Evolutionary conservation across 78 protist species (phyloP).

Genomic region (Chrysochromulina tobinii): DNA sequence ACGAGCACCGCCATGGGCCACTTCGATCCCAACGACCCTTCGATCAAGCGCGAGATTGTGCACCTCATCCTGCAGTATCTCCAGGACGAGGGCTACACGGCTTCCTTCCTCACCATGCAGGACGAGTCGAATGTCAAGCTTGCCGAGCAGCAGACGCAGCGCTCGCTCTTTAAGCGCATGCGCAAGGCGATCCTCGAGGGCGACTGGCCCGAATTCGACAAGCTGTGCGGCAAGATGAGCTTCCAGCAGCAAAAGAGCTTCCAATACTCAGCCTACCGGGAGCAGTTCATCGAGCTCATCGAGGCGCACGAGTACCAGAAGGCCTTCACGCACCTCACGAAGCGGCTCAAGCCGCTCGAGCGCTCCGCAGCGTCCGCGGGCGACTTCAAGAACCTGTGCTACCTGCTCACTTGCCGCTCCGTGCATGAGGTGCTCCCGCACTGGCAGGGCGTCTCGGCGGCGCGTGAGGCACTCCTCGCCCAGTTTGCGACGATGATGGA

Average conservation of each 20-base stretch:
- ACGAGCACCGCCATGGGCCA: too few relatives aligned
- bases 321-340: conserved; percentile 53
- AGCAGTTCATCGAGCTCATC: conserved; percentile 78
- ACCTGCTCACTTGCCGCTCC: conserved; percentile 68
- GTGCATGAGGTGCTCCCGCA: conserved; percentile 51
- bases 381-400: conserved; percentile 78
- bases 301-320: conserved; percentile 71
- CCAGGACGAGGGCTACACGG: conserved; percentile 74
- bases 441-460: conserved; percentile 66
- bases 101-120: conserved; percentile 61
- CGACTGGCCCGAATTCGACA: conserved; percentile 85
- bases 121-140: conserved; percentile 76
- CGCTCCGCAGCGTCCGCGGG: conserved; percentile 50
- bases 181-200: conserved; percentile 67
- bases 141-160: conserved; percentile 34
- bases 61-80: conserved; percentile 71
- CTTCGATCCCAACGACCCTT: neutral
- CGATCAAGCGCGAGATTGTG: conserved; percentile 59
- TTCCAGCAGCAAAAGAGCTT: conserved; percentile 53
- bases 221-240: conserved; percentile 35
- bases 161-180: conserved; percentile 46
- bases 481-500: conserved; percentile 42
- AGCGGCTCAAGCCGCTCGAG: conserved; percentile 80
- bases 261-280: conserved; percentile 73
- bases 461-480: conserved; percentile 53